These are phyloP conservation scores for Boletellus emodensis DNA, from an alignment of 768 basidiomycete genomes.

Conservation along the genomic window DNA sequence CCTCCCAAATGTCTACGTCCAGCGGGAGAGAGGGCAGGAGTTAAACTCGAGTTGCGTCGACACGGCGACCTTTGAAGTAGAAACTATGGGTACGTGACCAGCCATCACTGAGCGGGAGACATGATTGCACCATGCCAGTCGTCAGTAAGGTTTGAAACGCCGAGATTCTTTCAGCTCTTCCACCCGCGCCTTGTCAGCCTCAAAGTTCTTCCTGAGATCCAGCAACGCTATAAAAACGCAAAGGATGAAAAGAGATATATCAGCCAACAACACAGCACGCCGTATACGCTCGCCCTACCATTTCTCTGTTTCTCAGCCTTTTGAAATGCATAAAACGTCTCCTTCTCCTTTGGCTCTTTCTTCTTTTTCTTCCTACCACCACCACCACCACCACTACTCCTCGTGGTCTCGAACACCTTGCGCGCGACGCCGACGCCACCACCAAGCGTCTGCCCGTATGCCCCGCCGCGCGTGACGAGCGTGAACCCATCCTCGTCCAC, in stretches of 20 bases:
- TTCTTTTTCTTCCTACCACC: conserved; percentile 38
- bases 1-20: not conserved
- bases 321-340: conserved; percentile 87
- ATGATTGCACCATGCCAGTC: not conserved
- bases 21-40: not conserved
- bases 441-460: conserved; percentile 83
- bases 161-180: conserved; percentile 57
- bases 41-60: not conserved
- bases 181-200: conserved; percentile 70
- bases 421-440: conserved; percentile 67
- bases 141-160: conserved; percentile 84
- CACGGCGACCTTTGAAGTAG: not conserved
- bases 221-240: conserved; percentile 44
- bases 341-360: conserved; percentile 65
- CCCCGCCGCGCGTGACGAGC: conserved; percentile 87
- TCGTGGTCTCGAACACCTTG: conserved; percentile 48
- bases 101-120: not conserved
- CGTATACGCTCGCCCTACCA: conserved; percentile 42
- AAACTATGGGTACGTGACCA: too few relatives aligned
- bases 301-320: conserved; percentile 84
- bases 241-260: not conserved
- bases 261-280: not conserved
- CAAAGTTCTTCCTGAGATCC: conserved; percentile 73
- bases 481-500: conserved; percentile 96
- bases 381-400: conserved; percentile 11